Evolutionary conservation across 257 asterid species (phyloP).

Genomic region (Jacaranda copaia): DNA sequence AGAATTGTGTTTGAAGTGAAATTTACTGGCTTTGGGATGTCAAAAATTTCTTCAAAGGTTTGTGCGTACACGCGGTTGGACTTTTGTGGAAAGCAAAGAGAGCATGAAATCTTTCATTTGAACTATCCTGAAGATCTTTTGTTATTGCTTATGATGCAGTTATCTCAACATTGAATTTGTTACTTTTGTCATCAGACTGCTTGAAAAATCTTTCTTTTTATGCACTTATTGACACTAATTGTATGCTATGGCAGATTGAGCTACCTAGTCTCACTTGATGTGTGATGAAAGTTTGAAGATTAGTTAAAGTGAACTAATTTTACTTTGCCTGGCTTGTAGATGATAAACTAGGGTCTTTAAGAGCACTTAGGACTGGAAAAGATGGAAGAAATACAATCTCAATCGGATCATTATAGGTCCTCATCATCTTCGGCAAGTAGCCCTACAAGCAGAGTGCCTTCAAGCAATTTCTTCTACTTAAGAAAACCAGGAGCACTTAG

Average conservation of each 20-base stretch:
- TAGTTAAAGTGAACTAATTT: slow-evolving; percentile 16
- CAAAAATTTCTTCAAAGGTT: background rate
- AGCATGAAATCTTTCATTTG: background rate
- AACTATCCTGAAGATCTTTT: slow-evolving; percentile 5
- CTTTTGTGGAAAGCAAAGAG: slow-evolving; percentile 17
- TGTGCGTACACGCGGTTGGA: background rate
- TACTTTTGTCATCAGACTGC: slow-evolving; percentile 10
- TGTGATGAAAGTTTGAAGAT: slow-evolving; percentile 16
- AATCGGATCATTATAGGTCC: slow-evolving; percentile 89
- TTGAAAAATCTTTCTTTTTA: slow-evolving; percentile 6
- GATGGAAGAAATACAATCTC: slow-evolving; percentile 99
- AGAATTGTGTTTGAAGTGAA: slow-evolving; percentile 15
- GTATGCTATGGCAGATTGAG: slow-evolving; percentile 38
- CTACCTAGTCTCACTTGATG: slow-evolving; percentile 23
- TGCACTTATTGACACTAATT: slow-evolving; percentile 13
- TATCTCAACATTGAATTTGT: background rate
- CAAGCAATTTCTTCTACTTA: slow-evolving; percentile 92
- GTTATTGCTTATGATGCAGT: slow-evolving; percentile 1
- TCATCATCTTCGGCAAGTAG: slow-evolving; percentile 98
- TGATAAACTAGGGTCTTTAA: slow-evolving; percentile 27
- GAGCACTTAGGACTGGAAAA: slow-evolving; percentile 24
- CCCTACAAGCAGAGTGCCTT: slow-evolving; percentile 91
- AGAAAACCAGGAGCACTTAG: slow-evolving; percentile 88
- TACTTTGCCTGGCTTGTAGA: slow-evolving; percentile 21
- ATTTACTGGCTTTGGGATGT: slow-evolving; percentile 13